Evolutionary conservation across 768 basidiomycete species (phyloP).

Genomic region (Infundibulicybe gibba): DNA sequence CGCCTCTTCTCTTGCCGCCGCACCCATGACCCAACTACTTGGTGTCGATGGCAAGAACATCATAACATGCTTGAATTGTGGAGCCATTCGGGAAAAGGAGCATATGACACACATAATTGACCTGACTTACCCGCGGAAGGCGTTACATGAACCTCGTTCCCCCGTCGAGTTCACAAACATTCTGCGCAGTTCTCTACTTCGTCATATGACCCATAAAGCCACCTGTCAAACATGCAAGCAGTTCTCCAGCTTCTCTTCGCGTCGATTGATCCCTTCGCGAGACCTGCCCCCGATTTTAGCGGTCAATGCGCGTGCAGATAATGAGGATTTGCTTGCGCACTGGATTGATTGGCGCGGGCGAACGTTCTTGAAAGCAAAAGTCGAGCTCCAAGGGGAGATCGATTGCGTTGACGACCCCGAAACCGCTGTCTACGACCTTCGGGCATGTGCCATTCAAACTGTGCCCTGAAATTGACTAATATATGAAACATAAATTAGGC

Average conservation of each 20-base stretch:
- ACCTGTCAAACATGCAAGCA: slow-evolving; percentile 83
- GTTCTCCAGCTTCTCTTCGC: slow-evolving; percentile 67
- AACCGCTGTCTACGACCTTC: slow-evolving; percentile 62
- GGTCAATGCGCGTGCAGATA: slow-evolving; percentile 80
- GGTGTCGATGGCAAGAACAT: slow-evolving; percentile 77
- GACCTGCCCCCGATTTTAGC: slow-evolving; percentile 83
- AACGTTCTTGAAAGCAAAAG: slow-evolving; percentile 56
- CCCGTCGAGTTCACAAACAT: slow-evolving; percentile 60
- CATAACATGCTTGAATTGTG: slow-evolving; percentile 74
- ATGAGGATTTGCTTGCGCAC: slow-evolving; percentile 64
- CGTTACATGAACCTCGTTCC: slow-evolving; percentile 35
- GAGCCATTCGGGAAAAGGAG: slow-evolving; percentile 67
- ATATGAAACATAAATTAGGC: slow-evolving; percentile 51
- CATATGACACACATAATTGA: slow-evolving; percentile 83
- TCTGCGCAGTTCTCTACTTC: slow-evolving; percentile 70
- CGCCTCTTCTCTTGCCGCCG: slow-evolving; percentile 34
- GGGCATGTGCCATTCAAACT: slow-evolving; percentile 37
- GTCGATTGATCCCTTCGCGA: slow-evolving; percentile 57
- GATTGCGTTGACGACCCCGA: slow-evolving; percentile 56
- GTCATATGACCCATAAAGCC: slow-evolving; percentile 82
- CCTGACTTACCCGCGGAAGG: slow-evolving; percentile 82
- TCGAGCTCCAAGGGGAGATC: slow-evolving; percentile 57
- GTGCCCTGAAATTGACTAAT: background rate
- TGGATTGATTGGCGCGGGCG: slow-evolving; percentile 70
- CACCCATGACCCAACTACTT: slow-evolving; percentile 83